phyloP scores from a whole-genome alignment of 257 asterid genomes.

The Nemophila menziesii region DNA sequence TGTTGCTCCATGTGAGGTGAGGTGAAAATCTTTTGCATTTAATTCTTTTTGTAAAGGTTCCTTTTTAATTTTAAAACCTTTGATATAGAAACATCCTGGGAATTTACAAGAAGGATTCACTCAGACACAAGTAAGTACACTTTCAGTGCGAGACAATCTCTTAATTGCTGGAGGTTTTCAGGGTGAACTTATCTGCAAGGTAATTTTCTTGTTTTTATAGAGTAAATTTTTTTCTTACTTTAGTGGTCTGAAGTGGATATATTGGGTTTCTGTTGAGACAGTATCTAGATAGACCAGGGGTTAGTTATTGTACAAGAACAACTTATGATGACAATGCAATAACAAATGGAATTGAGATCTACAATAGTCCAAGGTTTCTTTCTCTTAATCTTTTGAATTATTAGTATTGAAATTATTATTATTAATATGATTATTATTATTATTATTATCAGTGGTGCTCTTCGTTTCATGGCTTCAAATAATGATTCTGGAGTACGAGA shows the following conservation, averaged over 20 bases:
- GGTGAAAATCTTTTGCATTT: conserved; percentile 4
- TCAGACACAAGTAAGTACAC: conserved; percentile 47
- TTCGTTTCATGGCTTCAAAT: conserved; percentile 51
- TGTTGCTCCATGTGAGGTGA: conserved; percentile 50
- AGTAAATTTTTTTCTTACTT: not conserved
- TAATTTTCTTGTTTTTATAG: conserved; percentile 5
- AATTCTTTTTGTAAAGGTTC: too few species aligned
- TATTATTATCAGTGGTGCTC: conserved; percentile 30
- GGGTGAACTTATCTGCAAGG: conserved; percentile 58
- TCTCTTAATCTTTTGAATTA: not conserved
- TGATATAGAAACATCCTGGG: conserved; percentile 38
- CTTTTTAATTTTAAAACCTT: conserved; percentile 1
- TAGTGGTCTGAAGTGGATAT: conserved; percentile 1
- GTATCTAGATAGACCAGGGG: conserved; percentile 56
- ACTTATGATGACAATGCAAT: conserved; percentile 61
- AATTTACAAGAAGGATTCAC: conserved; percentile 48
- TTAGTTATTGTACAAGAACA: conserved; percentile 52
- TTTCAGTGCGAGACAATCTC: conserved; percentile 41
- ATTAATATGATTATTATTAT: not conserved
- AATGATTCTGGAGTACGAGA: conserved; percentile 50
- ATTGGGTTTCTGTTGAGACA: conserved; percentile 19
- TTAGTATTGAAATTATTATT: conserved; percentile 10
- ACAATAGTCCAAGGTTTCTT: conserved; percentile 33
- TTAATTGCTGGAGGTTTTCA: conserved; percentile 50
- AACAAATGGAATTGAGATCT: conserved; percentile 48